Evolutionary conservation across 2,329 filamentous ascomycete genomes (phyloP).

Genomic region (Fusarium vanettenii): DNA sequence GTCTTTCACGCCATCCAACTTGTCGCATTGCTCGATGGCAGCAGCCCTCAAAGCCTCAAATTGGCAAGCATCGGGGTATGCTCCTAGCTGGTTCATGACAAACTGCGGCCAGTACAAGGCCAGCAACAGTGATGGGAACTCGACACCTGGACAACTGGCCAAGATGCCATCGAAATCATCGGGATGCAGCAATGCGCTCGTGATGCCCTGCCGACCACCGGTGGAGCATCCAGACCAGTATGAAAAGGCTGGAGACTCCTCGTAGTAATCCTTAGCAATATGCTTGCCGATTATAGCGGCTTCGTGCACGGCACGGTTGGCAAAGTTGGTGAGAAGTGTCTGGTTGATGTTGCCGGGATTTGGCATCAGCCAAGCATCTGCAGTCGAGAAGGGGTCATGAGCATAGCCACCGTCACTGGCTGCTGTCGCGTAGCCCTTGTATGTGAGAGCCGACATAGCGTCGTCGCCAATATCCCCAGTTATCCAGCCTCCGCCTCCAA

Average conservation of each 20-base stretch:
- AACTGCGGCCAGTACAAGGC: constrained; percentile 10
- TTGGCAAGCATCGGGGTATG: constrained; percentile 3
- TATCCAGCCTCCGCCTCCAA: constrained; percentile 4
- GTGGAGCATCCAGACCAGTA: constrained; percentile 17
- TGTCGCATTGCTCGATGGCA: constrained; percentile 1
- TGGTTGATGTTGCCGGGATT: background rate
- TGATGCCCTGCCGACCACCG: constrained; percentile 9
- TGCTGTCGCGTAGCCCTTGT: constrained; percentile 1
- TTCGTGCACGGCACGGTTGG: background rate
- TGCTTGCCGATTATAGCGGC: background rate
- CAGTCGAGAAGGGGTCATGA: background rate
- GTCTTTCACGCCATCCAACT: constrained; percentile 1
- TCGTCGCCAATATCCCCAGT: background rate
- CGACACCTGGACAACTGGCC: background rate
- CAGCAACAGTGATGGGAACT: background rate
- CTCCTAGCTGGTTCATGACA: background rate
- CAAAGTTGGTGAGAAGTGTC: background rate
- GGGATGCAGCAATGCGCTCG: background rate
- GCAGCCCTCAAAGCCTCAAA: background rate
- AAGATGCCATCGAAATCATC: constrained; percentile 6
- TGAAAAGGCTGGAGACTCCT: background rate
- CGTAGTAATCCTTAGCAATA: background rate
- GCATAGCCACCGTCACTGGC: background rate
- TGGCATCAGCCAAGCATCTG: background rate
- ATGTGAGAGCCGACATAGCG: background rate